Conservation (phyloP, 148 eudicot species). For the Rhododendron williamsianum region DNA sequence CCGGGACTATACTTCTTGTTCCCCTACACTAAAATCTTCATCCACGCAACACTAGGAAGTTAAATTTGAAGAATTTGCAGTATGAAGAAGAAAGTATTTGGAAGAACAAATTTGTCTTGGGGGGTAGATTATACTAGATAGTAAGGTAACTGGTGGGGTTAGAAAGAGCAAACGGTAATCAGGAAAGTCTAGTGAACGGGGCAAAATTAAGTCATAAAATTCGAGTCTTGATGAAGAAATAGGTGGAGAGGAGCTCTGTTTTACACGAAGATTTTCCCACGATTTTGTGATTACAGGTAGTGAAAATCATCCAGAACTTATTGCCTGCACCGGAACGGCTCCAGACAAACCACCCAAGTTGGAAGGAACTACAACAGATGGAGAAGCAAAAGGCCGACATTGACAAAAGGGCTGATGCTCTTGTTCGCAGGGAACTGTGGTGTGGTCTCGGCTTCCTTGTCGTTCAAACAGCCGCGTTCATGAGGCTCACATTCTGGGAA, state of each 20-base stretch:
- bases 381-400: slow-evolving; percentile 58
- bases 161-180: not conserved
- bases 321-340: slow-evolving; percentile 22
- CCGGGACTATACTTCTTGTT: not conserved
- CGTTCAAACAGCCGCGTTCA: slow-evolving; percentile 76
- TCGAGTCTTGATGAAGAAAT: not conserved
- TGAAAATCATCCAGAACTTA: slow-evolving; percentile 57
- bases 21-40: not conserved
- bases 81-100: not conserved
- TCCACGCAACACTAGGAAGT: not conserved
- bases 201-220: not conserved
- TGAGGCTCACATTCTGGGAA: slow-evolving; percentile 97
- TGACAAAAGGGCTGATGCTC: slow-evolving; percentile 56
- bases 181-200: not conserved
- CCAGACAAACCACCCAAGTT: slow-evolving; percentile 33
- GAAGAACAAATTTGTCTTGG: not conserved
- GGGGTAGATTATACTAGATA: not conserved
- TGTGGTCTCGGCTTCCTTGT: slow-evolving; percentile 66
- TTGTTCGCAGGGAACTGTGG: slow-evolving; percentile 76
- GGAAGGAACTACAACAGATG: slow-evolving; percentile 50
- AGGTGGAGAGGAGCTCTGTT: slow-evolving; percentile 31
- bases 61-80: not conserved
- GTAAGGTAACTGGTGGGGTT: not conserved
- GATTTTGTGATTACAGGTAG: slow-evolving; percentile 50
- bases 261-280: slow-evolving; percentile 41